Base-by-base conservation (phyloP, 2,329 filamentous ascomycete genomes). In the Mollisiaceae sp. region DNA sequence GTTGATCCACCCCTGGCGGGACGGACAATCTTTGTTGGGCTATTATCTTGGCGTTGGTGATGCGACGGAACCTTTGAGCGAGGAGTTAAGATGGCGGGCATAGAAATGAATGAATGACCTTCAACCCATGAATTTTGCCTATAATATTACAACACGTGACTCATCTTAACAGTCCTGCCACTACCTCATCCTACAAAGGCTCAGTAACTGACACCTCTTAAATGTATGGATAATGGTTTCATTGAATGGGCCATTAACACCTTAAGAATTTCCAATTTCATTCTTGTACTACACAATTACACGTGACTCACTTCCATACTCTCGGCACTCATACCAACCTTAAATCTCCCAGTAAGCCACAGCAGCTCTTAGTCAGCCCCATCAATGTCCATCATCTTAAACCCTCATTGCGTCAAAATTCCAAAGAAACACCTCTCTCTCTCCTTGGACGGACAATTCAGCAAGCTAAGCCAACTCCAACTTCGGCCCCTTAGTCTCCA, bases 401-500 rank as follows among this genome's bases (percentile, higher is more conserved):
- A 32, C 27, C 27, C 27, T 32, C 27, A 32, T 6, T n/a, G n/a
- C n/a, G n/a, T n/a, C n/a, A n/a, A n/a, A 32, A 32, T 32, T 18
- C 12, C 38, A 9, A 41, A 41, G 38, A 41, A 41, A 3, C 3
- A 32, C 3, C 6, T 3, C 27, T 32, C 3, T 32, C 38, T 9
- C 38, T 41, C 15, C 38, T 41, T 9, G 8, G 12, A 14, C 38
- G 4, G 15, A 14, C 38, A 41, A 41, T 41, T 14, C 36, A 39
- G 14, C 11, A 12, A 41, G 22, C 20, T 50, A 60, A 20, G 62
- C 62, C 43, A 64, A n/a, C 27, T 64, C 55, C 62, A 59, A 43
- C 14, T 47, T 55, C 22, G 62, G 62, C 27, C 62, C 62, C 45
- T 59, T 64, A 2, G 62, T 64, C 45, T 64, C 62, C 62, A 64